Evolutionary conservation across 31 red algal genomes (phyloP), one percentile per base, ranked within the genome.

Genomic region (Bonnemaisonia californica): DNA sequence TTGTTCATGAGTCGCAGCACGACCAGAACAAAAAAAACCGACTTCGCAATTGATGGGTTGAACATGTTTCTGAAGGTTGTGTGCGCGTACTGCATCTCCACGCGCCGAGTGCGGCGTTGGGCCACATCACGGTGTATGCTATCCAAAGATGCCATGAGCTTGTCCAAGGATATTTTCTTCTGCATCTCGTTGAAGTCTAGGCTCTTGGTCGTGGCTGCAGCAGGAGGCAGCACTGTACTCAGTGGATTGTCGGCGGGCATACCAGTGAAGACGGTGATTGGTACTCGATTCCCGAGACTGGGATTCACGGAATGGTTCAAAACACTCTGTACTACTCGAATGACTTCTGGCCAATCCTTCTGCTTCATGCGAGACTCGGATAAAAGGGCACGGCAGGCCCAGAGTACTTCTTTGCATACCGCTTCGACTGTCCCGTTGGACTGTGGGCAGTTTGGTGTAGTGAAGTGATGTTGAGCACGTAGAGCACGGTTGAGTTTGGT

Each of bases 361-460:
- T 37, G 7, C 12, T 38, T 37, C 24, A 80, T 0, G 19, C 65
- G 54, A 2, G 57, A 79, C 31, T 88, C 74, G 0, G 84, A 88
- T 2, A 80, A 27, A 4, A 79, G 74, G 29, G 84, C 74, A 21
- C 84, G 40, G 13, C 19, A 24, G 0, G 45, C 47, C 0, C 73
- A 45, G 16, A 88, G 57, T 2, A 88, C 27, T 29, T 88, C 74
- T 72, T 71, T 48, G 40, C 74, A 73, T 26, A 88, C 45, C 7
- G 62, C 48, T 38, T 88, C 84, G 1, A 88, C 84, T 29, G 84
- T 79, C 21, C 56, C 74, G 57, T 88, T 88, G 0, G 54, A 72
- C 74, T 47, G 38, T 2, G 74, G 66, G 39, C 65, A 62, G 27
- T 65, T 11, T 30, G 80, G 37, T 0, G 60, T 58, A 32, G 80